Evolutionary conservation across 2,329 filamentous ascomycete genomes (phyloP).

Genomic region (Bipolaris cookei): DNA sequence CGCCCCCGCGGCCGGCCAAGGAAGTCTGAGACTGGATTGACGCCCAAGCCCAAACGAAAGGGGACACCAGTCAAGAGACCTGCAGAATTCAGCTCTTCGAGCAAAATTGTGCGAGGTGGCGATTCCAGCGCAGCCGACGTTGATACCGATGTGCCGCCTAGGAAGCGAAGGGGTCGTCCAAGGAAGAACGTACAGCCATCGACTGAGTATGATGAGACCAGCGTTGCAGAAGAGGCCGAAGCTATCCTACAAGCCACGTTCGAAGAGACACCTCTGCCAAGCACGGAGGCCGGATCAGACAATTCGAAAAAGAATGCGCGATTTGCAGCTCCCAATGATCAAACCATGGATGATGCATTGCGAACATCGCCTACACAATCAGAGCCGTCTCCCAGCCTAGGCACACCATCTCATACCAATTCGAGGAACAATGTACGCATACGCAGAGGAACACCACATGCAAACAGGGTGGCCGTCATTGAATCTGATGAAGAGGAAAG

Average conservation of each 20-base stretch:
- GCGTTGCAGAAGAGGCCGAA: conserved; percentile 10
- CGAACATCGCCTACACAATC: conserved; percentile 5
- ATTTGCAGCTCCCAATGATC: conserved; percentile 10
- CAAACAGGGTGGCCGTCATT: conserved; percentile 25
- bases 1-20: conserved; percentile 45
- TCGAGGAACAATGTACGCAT: conserved; percentile 25
- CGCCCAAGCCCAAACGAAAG: conserved; percentile 37
- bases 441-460: conserved; percentile 39
- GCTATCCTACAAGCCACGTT: neutral
- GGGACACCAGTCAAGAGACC: conserved; percentile 43
- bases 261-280: conserved; percentile 15
- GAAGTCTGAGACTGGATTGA: conserved; percentile 43
- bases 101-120: conserved; percentile 22
- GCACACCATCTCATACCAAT: conserved; percentile 22
- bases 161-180: conserved; percentile 43
- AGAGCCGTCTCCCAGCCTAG: conserved; percentile 15
- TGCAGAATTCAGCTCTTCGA: conserved; percentile 33
- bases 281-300: neutral
- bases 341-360: conserved; percentile 19
- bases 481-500: conserved; percentile 34
- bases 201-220: conserved; percentile 25
- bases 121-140: conserved; percentile 33
- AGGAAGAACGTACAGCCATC: conserved; percentile 39
- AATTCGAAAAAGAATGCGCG: conserved; percentile 19
- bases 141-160: conserved; percentile 34